Conservation (phyloP, 2,329 filamentous ascomycete species). For the Leptographium procerum region DNA sequence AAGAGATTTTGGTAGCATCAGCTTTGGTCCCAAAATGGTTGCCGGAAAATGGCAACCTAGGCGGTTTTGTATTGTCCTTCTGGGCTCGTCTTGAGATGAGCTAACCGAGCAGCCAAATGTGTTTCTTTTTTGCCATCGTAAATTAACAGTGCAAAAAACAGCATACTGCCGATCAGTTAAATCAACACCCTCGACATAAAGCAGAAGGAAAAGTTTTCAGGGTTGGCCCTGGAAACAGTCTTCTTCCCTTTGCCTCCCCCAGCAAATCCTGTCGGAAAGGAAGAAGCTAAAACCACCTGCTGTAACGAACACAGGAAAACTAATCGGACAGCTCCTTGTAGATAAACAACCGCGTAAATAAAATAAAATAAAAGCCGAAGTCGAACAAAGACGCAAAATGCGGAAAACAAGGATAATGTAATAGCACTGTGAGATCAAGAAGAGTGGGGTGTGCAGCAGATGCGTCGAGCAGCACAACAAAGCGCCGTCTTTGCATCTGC, state of each 20-base stretch:
- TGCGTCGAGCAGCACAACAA: neutral
- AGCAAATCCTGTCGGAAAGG: neutral
- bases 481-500: neutral
- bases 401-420: neutral
- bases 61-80: neutral
- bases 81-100: neutral
- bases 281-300: neutral
- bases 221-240: conserved; percentile 7
- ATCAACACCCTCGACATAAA: neutral
- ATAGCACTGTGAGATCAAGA: neutral
- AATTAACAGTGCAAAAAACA: too few relatives aligned
- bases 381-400: neutral
- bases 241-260: neutral
- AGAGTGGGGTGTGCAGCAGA: neutral
- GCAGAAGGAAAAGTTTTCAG: conserved; percentile 2
- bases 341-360: neutral
- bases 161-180: neutral
- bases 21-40: neutral
- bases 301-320: neutral
- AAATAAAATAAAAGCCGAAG: neutral
- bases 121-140: too few relatives aligned
- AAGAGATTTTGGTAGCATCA: neutral
- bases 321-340: neutral
- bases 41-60: neutral
- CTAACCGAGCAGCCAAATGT: neutral